Evolutionary conservation across 2,329 filamentous ascomycete genomes (phyloP).

Genomic region (Diaporthe citri): DNA sequence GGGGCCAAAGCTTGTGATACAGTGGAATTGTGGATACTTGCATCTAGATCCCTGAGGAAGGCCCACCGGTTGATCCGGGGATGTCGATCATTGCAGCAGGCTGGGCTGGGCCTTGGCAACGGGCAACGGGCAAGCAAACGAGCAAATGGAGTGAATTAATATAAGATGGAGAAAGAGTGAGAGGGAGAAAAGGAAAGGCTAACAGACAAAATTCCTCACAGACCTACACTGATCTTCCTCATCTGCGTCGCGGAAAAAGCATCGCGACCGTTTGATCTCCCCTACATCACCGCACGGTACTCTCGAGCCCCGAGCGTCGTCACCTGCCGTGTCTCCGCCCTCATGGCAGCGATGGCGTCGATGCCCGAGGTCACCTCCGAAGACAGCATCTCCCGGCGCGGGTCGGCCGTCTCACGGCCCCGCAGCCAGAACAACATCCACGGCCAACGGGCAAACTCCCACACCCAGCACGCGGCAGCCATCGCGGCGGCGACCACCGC

Average conservation of each 20-base stretch:
- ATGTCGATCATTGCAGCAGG: constrained; percentile 33
- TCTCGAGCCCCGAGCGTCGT: constrained; percentile 29
- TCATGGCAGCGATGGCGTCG: constrained; percentile 30
- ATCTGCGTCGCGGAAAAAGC: constrained; percentile 43
- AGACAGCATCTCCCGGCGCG: constrained; percentile 39
- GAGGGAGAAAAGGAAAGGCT: background rate
- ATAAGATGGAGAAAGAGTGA: background rate
- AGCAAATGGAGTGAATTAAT: background rate
- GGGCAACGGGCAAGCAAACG: background rate
- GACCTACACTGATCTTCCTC: constrained; percentile 41
- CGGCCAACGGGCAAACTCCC: constrained; percentile 31
- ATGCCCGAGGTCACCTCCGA: constrained; percentile 39
- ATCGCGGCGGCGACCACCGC: constrained; percentile 35
- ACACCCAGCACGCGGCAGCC: constrained; percentile 39
- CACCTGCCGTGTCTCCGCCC: constrained; percentile 37
- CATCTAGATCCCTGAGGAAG: constrained; percentile 31
- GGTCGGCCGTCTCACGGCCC: constrained; percentile 29
- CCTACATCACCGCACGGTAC: constrained; percentile 40
- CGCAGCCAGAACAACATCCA: constrained; percentile 1
- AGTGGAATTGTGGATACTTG: constrained; percentile 16
- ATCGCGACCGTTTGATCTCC: constrained; percentile 44
- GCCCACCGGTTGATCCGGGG: constrained; percentile 32
- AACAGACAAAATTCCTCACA: background rate
- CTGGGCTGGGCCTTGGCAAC: constrained; percentile 4
- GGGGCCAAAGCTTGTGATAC: constrained; percentile 25